phyloP scores from a whole-genome alignment of 768 basidiomycete genomes.

The Chiua virens region DNA sequence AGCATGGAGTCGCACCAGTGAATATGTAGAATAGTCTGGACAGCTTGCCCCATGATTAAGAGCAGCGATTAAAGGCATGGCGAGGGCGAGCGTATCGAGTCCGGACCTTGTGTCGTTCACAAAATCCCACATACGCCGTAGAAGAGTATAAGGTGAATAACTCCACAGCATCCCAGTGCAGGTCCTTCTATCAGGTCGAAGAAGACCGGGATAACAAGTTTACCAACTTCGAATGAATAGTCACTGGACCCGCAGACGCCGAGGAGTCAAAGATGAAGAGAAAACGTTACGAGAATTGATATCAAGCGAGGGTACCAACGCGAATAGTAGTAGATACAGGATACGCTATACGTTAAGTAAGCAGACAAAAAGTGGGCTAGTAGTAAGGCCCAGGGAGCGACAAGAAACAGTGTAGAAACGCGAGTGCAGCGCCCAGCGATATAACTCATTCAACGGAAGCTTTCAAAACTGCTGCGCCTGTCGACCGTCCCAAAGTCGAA shows the following conservation, averaged over 20 bases:
- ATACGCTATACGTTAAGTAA: background rate
- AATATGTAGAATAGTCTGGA: constrained; percentile 62
- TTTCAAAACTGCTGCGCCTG: constrained; percentile 20
- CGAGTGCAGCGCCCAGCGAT: background rate
- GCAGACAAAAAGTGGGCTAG: constrained; percentile 2
- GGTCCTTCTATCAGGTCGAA: constrained; percentile 6
- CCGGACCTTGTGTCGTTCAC: constrained; percentile 17
- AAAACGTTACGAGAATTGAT: background rate
- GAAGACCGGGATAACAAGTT: background rate
- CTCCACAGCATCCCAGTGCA: constrained; percentile 2
- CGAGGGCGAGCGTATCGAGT: constrained; percentile 21
- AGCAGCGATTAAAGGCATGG: constrained; percentile 23
- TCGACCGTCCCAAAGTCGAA: constrained; percentile 28
- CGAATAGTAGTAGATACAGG: constrained; percentile 3
- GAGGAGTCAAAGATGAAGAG: too few relatives aligned
- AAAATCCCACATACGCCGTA: constrained; percentile 9
- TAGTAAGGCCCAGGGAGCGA: background rate
- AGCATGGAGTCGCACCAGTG: constrained; percentile 40
- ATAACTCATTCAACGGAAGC: background rate
- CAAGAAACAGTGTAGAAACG: constrained; percentile 4
- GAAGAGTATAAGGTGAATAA: constrained; percentile 1
- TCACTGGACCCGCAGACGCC: too few relatives aligned
- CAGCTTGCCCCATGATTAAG: constrained; percentile 39
- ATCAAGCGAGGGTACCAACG: background rate
- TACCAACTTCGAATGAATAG: background rate